These are phyloP conservation scores for Globisporangium abappressorium DNA, from an alignment of 352 stramenopile species.

Conservation along the genomic window DNA sequence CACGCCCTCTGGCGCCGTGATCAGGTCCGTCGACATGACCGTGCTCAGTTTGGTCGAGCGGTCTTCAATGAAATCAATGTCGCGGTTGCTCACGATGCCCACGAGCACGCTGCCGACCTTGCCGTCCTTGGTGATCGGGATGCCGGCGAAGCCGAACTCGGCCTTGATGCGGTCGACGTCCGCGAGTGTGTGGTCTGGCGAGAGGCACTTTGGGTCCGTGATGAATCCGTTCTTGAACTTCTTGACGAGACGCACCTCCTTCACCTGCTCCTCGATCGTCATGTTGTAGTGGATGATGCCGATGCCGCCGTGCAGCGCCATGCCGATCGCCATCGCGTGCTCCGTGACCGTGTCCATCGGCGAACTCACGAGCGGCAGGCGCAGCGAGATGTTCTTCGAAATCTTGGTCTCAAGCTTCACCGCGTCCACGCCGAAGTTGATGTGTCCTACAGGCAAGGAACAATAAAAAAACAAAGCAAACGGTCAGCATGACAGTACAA, in stretches of 20 bases:
- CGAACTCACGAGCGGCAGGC: conserved; percentile 95
- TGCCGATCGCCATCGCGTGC: conserved; percentile 98
- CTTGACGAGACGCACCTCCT: conserved; percentile 94
- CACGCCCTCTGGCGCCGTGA: conserved; percentile 94
- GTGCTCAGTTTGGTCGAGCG: conserved; percentile 75
- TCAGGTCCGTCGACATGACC: conserved; percentile 90
- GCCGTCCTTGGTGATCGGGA: conserved; percentile 98
- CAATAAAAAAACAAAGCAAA: background rate
- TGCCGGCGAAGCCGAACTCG: conserved; percentile 97
- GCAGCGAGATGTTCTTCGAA: conserved; percentile 94
- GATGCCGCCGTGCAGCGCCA: conserved; percentile 98
- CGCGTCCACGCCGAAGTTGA: conserved; percentile 91
- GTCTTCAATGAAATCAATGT: conserved; percentile 99
- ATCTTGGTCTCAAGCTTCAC: conserved; percentile 95
- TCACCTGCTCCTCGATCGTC: conserved; percentile 96
- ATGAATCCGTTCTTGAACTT: conserved; percentile 99
- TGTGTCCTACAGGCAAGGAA: conserved; percentile 61
- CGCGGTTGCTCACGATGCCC: conserved; percentile 98
- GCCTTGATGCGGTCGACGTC: conserved; percentile 96
- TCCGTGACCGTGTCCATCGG: conserved; percentile 99
- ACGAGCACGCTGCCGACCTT: conserved; percentile 97
- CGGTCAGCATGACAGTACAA: conserved; percentile 4
- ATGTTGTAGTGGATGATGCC: conserved; percentile 99
- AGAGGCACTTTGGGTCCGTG: conserved; percentile 96
- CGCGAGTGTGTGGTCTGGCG: conserved; percentile 92